Evolutionary conservation across 1,139 yeast genomes (phyloP).

Genomic region (Wickerhamomyces sp.): DNA sequence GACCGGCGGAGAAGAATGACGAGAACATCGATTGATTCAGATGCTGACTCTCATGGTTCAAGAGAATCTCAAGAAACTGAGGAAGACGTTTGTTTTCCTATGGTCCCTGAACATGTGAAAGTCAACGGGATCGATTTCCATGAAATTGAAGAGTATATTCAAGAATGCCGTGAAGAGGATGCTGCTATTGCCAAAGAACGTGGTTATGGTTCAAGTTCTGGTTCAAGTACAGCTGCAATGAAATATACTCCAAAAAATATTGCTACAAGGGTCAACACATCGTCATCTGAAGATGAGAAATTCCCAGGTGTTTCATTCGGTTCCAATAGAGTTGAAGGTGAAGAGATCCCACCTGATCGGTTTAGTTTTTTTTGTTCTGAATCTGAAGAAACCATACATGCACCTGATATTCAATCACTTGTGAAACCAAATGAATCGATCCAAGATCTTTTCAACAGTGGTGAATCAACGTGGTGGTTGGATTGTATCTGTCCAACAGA

Average conservation of each 20-base stretch:
- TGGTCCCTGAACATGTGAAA: conserved; percentile 67
- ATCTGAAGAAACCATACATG: conserved; percentile 81
- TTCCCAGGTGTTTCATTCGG: conserved; percentile 32
- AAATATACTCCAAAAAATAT: conserved; percentile 61
- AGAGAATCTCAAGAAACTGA: conserved; percentile 82
- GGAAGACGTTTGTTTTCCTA: conserved; percentile 97
- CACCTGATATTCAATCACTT: conserved; percentile 78
- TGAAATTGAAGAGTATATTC: conserved; percentile 70
- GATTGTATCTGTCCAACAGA: conserved; percentile 69
- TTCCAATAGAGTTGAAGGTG: conserved; percentile 32
- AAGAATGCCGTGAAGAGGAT: conserved; percentile 34
- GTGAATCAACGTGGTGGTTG: conserved; percentile 62
- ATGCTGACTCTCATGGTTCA: conserved; percentile 66
- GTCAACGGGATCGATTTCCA: conserved; percentile 74
- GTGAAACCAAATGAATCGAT: conserved; percentile 61
- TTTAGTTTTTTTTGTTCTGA: conserved; percentile 81
- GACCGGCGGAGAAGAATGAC: conserved; percentile 26
- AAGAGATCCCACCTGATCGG: conserved; percentile 53
- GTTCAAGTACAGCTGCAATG: conserved; percentile 46
- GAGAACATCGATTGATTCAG: conserved; percentile 44
- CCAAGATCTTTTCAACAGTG: conserved; percentile 52
- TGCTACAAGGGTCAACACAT: conserved; percentile 6
- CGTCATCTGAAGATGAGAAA: conserved; percentile 10
- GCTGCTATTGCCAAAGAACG: conserved; percentile 17
- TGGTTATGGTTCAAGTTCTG: conserved; percentile 22